These are phyloP conservation scores for Samsoniella hepiali DNA, from an alignment of 2,329 filamentous ascomycete genomes.

Conservation along the genomic window DNA sequence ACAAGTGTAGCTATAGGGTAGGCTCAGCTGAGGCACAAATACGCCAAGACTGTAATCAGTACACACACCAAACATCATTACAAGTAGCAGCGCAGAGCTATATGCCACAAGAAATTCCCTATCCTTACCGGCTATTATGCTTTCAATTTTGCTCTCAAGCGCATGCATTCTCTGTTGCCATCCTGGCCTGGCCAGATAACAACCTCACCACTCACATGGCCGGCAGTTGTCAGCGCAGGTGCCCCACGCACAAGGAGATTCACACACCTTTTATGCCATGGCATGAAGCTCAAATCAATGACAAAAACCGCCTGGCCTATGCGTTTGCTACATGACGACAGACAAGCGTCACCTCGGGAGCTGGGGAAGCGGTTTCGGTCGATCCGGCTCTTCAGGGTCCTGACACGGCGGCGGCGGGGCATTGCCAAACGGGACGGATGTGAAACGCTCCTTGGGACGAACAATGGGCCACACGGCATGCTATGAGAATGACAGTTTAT, in stretches of 20 bases:
- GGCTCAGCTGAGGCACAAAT: not conserved
- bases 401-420: not conserved
- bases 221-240: not conserved
- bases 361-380: slow-evolving; percentile 4
- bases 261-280: not conserved
- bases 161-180: no score
- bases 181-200: no score
- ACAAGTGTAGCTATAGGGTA: not conserved
- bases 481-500: not conserved
- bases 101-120: no score
- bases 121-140: no score
- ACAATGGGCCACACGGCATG: not conserved
- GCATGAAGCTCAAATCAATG: not conserved
- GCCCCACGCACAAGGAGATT: not conserved
- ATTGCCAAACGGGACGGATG: slow-evolving; percentile 6
- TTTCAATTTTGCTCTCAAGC: no score
- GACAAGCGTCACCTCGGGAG: not conserved
- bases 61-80: no score
- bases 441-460: slow-evolving; percentile 5
- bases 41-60: no score
- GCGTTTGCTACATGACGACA: not conserved
- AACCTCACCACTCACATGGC: no score
- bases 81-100: no score
- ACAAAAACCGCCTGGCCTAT: not conserved
- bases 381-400: not conserved